Conservation (phyloP, 2,329 filamentous ascomycete genomes). For the Cercospora nicotianae region DNA sequence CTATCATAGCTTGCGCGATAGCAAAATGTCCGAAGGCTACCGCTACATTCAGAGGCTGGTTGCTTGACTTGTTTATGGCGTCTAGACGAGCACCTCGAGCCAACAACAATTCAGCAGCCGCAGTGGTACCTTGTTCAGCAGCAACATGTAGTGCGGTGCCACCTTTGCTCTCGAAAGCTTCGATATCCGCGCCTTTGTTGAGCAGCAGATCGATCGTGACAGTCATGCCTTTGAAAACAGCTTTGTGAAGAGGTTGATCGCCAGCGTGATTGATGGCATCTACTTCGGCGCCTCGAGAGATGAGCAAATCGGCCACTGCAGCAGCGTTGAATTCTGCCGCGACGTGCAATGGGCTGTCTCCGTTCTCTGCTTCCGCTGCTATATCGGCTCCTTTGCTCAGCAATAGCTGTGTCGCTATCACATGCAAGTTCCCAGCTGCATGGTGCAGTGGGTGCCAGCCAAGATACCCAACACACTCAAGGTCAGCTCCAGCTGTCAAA, state of each 20-base stretch:
- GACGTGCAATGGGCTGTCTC: background rate
- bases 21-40: background rate
- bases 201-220: background rate
- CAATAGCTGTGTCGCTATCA: background rate
- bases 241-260: background rate
- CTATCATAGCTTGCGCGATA: background rate
- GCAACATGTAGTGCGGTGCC: background rate
- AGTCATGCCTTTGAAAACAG: background rate
- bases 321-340: background rate
- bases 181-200: background rate
- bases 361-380: background rate
- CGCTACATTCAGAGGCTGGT: background rate
- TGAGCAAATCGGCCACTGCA: background rate
- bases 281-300: background rate
- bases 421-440: background rate
- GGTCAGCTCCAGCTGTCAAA: background rate
- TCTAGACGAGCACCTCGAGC: background rate
- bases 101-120: background rate
- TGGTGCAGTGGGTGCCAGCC: background rate
- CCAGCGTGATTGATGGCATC: background rate
- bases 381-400: background rate
- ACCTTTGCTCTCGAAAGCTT: background rate
- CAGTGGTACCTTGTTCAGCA: background rate
- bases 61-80: background rate
- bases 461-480: background rate